Base-by-base conservation (phyloP, 2,329 filamentous ascomycete species). In the Alternaria tenuissima region DNA sequence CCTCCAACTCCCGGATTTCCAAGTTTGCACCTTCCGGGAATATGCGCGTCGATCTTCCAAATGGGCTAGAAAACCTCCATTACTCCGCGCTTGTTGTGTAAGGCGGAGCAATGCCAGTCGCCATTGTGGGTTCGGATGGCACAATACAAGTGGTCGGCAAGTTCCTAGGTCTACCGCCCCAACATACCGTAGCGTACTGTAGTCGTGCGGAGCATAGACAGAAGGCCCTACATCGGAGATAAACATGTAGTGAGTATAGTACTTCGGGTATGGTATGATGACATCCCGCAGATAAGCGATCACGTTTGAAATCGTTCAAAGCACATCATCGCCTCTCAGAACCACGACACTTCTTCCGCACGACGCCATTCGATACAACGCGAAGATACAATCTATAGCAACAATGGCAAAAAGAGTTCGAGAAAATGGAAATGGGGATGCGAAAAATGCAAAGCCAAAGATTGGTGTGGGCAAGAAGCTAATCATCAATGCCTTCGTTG, bases 401-500 rank as follows among this genome's bases (percentile, higher is more conserved):
- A 62, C 38, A 11, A 61, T 59, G 55, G 55, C 59, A 14, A 66
- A 68, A 28, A 63, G 65, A 48, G 60, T 63, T 42, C 26, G 61
- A 65, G 34, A 44, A 12, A 59, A 49, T 24, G 51, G 43, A 1
- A 30, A 28, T 34, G 49, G 70, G 52, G 62, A 68, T 63, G 63
- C 70, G 62, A 72, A 65, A 44, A 57, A 52, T 30, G 56, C 22
- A 3, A 44, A 18, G 41, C 46, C 36, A 53, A 58, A 62, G 63
- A 69, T 59, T 61, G 38, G 52, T 43, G 66, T 63, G 51, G 68
- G 66, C 62, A 58, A 60, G 36, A 79, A 78, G 65, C 64, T 80
- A 51, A 78, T 81, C 30, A 73, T 81, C 42, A 81, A 81, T 68
- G 79, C 78, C 30, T 81, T 81, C 52, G 79, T 81, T 12, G 79